Base-by-base conservation (phyloP, 2,329 filamentous ascomycete species). In the Sporothrix pallida region DNA sequence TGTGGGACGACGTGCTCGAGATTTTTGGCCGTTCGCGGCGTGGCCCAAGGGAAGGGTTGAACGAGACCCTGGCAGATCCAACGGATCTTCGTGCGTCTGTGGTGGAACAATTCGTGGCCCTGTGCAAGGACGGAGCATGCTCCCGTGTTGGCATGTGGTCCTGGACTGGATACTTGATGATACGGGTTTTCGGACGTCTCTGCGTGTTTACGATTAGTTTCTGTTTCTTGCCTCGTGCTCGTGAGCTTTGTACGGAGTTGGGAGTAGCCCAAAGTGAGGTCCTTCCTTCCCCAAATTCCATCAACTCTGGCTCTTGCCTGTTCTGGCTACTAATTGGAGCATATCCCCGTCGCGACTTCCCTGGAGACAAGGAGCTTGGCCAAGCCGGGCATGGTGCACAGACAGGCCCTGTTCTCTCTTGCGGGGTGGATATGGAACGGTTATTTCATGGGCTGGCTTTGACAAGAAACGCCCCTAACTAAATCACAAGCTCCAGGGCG, bases 41-140 rank as follows among this genome's bases (percentile, higher is more conserved):
- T 23, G 54, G 58, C 70, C 56, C 44, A 44, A 50, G 44, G 58
- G 46, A 42, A 42, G 26, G 46, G 56, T 71, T 60, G 69, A 20
- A 20, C 42, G 26, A 52, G 62, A 60, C 71, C 71, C 71, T 20
- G 52, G 71, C 63, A 46, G 50, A 68, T 65, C 71, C 71, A 72
- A 42, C 71, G 62, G 62, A 46, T 50, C 52, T 46, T 69, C 17
- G 23, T 52, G 71, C 63, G 54, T 70, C 37, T 73, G 72, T 70
- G 65, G 72, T 73, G 72, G 65, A 73, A 73, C 72, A 72, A 73
- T 63, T 68, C 37, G 20, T n/a, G 42, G 58, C 58, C 58, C 23
- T 15, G 52, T 23, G 23, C 15, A 44, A 67, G 13, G 46, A 23
- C 50, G 48, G 48, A 56, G 52, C 50, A 48, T 44, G n/a, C 23